Base-by-base conservation (phyloP, 495 filamentous ascomycete genomes). In the Lindgomyces ingoldianus region DNA sequence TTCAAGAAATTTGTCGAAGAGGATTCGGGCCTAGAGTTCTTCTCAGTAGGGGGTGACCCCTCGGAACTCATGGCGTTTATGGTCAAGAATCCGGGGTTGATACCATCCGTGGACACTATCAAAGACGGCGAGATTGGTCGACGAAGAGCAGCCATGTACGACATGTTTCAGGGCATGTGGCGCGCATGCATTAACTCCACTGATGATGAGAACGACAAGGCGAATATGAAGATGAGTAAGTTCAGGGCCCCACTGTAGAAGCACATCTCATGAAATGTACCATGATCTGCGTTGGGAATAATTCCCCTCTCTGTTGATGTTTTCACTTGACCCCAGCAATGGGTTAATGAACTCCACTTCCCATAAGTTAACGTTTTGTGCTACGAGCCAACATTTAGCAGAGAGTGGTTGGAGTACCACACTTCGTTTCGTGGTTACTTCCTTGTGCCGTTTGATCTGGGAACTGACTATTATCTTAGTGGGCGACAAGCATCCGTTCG, bases 31-130 rank as follows among this genome's bases (percentile, higher is more conserved):
- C 77, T 88, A 2, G 88, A 90, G 70, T 90, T 91, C 72, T 91
- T 89, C 72, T 80, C 80, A 59, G 83, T 91, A 33, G 88, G 88
- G 3, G 88, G 88, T 0, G 85, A 91, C 65, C 88, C 88, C 3
- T 80, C 85, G 1, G 85, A 91, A 74, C 72, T 91, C 33, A 91
- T 91, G 88, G 88, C 88, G 3, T 91, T 89, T 68, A 90, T 90
- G 88, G 88, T 91, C 39, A 90, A 90, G 73, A 89, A 91, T 74
- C 88, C 88, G 0, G 87, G 87, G 0, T 74, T 91, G 72, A 84
- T 91, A 44, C 88, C 88, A 0, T 81, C 78, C 1, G 70, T 90
- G 21, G 81, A 87, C 21, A 83, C 85, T 0, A 74, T 91, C 19
- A 86, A 83, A 64, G 81, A 78, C 36, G 88, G 88, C 10, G 88